Evolutionary conservation across 805 yeast genomes (phyloP).

Genomic region (Phaffomyces thermotolerans): DNA sequence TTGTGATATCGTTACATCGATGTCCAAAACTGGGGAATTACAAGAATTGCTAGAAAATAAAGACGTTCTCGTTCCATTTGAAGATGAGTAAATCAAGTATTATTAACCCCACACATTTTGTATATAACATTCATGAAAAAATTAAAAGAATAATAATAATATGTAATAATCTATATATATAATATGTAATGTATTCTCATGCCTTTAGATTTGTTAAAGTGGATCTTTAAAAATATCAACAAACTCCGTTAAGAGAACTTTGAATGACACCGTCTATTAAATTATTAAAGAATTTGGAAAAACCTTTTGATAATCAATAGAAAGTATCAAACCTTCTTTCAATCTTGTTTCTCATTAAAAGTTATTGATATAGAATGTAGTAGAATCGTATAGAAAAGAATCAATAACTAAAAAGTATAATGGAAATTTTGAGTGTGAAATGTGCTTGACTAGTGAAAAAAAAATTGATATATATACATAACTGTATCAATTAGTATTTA

Average conservation of each 20-base stretch:
- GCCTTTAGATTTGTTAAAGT: constrained; percentile 35
- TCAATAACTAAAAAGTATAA: constrained; percentile 9
- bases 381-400: not conserved
- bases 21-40: constrained; percentile 90
- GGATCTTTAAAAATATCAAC: constrained; percentile 22
- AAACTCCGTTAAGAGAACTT: constrained; percentile 32
- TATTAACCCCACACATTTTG: not conserved
- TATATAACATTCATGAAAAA: not conserved
- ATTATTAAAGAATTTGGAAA: too few species aligned
- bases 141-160: not conserved
- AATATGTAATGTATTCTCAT: constrained; percentile 23
- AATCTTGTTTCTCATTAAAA: constrained; percentile 4
- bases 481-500: not conserved
- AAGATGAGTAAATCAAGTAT: constrained; percentile 33
- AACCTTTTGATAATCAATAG: too few species aligned
- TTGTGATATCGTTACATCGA: constrained; percentile 86
- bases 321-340: not conserved
- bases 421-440: not conserved
- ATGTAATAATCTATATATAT: not conserved
- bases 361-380: not conserved
- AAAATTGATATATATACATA: not conserved
- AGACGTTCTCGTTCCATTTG: constrained; percentile 60
- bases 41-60: constrained; percentile 76
- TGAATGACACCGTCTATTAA: too few species aligned
- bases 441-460: not conserved